phyloP scores from a whole-genome alignment of 2,329 filamentous ascomycete genomes.

The Aspergillus phoenicis region DNA sequence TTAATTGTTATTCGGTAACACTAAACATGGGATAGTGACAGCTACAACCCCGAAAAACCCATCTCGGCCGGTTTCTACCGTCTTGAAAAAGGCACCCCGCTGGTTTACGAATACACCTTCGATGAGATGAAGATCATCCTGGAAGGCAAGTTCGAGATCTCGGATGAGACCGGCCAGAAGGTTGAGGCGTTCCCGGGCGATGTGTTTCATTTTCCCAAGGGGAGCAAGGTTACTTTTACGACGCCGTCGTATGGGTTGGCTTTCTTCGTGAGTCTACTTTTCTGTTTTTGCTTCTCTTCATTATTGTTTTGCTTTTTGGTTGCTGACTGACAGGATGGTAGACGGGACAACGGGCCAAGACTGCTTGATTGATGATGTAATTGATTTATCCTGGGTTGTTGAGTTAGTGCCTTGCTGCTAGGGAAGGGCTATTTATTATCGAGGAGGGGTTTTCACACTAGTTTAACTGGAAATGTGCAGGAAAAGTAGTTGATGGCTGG shows the following conservation, averaged over 20 bases:
- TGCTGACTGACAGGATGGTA: conserved; percentile 12
- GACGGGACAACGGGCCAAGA: conserved; percentile 37
- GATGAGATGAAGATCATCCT: conserved; percentile 76
- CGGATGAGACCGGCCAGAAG: conserved; percentile 62
- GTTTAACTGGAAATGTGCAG: not conserved
- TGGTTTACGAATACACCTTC: conserved; percentile 70
- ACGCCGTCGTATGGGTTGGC: conserved; percentile 63
- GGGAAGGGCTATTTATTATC: not conserved
- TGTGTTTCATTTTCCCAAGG: conserved; percentile 70
- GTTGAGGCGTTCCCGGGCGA: conserved; percentile 64
- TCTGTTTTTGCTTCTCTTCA: not conserved
- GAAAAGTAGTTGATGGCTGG: not conserved
- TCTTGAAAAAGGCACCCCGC: conserved; percentile 66
- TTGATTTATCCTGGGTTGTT: not conserved
- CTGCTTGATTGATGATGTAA: conserved; percentile 21
- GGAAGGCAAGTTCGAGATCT: conserved; percentile 67
- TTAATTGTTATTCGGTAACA: too few species aligned
- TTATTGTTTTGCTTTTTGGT: too few species aligned
- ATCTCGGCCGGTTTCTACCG: conserved; percentile 68
- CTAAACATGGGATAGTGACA: conserved; percentile 44
- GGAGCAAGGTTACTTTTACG: conserved; percentile 66
- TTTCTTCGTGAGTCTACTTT: conserved; percentile 51
- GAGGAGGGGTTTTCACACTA: not conserved
- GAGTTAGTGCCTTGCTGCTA: not conserved
- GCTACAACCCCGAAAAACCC: conserved; percentile 59